phyloP scores from a whole-genome alignment of 2,329 filamentous ascomycete species.

The Celoporthe dispersa region DNA sequence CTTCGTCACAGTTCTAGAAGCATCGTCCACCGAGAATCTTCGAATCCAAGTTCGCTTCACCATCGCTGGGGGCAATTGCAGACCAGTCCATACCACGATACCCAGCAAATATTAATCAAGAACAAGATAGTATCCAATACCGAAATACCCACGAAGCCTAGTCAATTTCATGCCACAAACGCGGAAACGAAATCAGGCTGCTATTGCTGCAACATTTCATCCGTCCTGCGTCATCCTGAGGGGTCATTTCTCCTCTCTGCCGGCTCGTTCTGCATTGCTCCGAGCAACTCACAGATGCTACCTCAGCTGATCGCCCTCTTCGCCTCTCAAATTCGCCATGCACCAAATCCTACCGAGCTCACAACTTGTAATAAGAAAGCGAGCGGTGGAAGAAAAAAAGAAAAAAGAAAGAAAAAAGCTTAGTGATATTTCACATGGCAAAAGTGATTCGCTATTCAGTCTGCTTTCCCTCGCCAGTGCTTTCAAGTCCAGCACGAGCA shows the following conservation, averaged over 20 bases:
- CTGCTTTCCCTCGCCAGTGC: background rate
- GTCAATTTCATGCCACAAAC: background rate
- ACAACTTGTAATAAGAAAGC: too few relatives aligned
- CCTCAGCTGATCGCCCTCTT: background rate
- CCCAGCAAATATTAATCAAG: background rate
- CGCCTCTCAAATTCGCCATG: background rate
- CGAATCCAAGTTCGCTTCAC: background rate
- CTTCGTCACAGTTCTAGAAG: background rate
- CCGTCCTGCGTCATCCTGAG: background rate
- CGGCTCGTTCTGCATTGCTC: slow-evolving; percentile 1
- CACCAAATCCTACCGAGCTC: background rate
- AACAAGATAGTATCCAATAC: background rate
- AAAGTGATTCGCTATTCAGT: background rate
- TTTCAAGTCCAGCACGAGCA: background rate
- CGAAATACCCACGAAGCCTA: background rate
- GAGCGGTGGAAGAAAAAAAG: too few relatives aligned
- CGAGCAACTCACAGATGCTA: background rate
- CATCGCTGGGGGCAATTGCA: background rate
- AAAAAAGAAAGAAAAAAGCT: too few relatives aligned
- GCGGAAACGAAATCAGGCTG: background rate
- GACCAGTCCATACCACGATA: background rate
- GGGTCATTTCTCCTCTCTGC: background rate
- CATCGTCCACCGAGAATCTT: background rate
- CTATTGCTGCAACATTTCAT: background rate
- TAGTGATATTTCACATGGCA: background rate